phyloP scores from a whole-genome alignment of 345 rosid genomes.

The Noccaea bulbosa region DNA sequence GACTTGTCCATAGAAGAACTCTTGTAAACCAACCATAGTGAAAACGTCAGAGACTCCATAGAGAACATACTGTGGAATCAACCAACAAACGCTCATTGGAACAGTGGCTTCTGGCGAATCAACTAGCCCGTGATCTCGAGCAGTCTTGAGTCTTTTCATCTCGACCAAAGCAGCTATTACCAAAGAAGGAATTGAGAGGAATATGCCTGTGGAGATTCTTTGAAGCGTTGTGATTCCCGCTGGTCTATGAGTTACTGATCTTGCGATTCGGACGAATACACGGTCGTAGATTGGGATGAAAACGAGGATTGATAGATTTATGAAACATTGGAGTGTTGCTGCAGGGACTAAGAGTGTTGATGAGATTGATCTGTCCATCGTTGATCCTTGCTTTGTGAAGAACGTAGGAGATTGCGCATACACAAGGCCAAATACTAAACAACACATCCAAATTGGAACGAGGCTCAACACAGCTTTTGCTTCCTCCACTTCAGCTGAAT shows the following conservation, averaged over 20 bases:
- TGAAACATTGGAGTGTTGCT: slow-evolving; percentile 64
- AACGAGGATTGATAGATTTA: slow-evolving; percentile 48
- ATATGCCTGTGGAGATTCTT: slow-evolving; percentile 47
- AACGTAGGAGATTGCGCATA: slow-evolving; percentile 60
- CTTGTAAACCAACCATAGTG: slow-evolving; percentile 47
- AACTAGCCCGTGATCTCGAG: slow-evolving; percentile 33
- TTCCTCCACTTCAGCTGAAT: slow-evolving; percentile 56
- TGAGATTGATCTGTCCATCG: slow-evolving; percentile 57
- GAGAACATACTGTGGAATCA: slow-evolving; percentile 45
- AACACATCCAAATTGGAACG: slow-evolving; percentile 58
- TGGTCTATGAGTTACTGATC: slow-evolving; percentile 42
- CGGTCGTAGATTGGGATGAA: slow-evolving; percentile 61
- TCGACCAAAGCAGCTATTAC: slow-evolving; percentile 49
- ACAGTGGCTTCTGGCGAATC: slow-evolving; percentile 28
- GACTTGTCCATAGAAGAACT: slow-evolving; percentile 47
- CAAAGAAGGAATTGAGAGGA: slow-evolving; percentile 43
- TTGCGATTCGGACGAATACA: slow-evolving; percentile 51
- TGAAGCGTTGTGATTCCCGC: slow-evolving; percentile 50
- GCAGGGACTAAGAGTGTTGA: slow-evolving; percentile 52
- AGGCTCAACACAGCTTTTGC: slow-evolving; percentile 55
- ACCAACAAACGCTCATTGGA: slow-evolving; percentile 49
- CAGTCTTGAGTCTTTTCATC: slow-evolving; percentile 45
- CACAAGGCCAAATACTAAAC: slow-evolving; percentile 56
- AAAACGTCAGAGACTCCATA: slow-evolving; percentile 43
- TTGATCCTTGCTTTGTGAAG: slow-evolving; percentile 66